These are phyloP conservation scores for Cercophora samala DNA, from an alignment of 495 filamentous ascomycete genomes.

Conservation along the genomic window DNA sequence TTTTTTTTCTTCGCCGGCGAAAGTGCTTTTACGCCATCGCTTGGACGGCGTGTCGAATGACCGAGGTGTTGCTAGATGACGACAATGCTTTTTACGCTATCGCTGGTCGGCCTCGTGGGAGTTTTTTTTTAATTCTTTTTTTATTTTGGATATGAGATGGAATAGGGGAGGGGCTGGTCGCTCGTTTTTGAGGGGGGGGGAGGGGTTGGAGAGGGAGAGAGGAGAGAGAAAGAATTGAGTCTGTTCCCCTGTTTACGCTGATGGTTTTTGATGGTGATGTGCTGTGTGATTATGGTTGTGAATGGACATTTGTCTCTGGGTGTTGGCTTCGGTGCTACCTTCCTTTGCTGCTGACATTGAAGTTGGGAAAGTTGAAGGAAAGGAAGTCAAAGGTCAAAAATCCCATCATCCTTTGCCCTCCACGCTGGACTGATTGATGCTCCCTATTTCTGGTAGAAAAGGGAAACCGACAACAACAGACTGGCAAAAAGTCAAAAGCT, in stretches of 20 bases:
- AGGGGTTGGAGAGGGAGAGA: background rate
- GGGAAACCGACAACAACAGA: too few relatives aligned
- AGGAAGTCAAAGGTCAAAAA: too few relatives aligned
- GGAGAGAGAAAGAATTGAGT: background rate
- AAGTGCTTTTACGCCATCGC: conserved; percentile 13
- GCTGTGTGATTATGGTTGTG: background rate
- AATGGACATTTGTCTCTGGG: too few relatives aligned
- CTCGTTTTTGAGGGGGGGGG: background rate
- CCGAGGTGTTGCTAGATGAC: conserved; percentile 1
- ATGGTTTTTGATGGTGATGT: background rate
- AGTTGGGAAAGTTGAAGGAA: too few relatives aligned
- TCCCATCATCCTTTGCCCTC: too few relatives aligned
- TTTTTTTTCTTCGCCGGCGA: conserved; percentile 6
- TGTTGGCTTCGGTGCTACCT: too few relatives aligned
- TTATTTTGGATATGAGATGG: background rate
- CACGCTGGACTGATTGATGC: too few relatives aligned
- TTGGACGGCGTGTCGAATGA: conserved; percentile 11
- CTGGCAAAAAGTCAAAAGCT: too few relatives aligned
- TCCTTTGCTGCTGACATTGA: too few relatives aligned
- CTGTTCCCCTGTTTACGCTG: background rate
- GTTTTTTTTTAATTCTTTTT: conserved; percentile 1
- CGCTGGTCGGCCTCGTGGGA: conserved; percentile 11
- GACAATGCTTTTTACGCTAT: conserved; percentile 14
- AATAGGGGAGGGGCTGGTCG: background rate
- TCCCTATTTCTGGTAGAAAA: too few relatives aligned